These are phyloP conservation scores for sorghum (Sorghum bicolor) DNA, from an alignment of 176 grass and related monocot genomes.

Conservation along the genomic window Sorghum_bicolor_NCBIv3 NC_012872.2:59290501-59291000, in stretches of 20 bases:
- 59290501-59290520: neutral
- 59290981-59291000: neutral
- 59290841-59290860: neutral
- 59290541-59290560: neutral
- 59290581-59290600: neutral
- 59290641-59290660: neutral
- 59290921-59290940: conserved; percentile 44
- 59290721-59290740: neutral
- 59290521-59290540: neutral
- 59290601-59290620: neutral
- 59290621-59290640: neutral
- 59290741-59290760: neutral
- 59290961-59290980: neutral
- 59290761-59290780: neutral
- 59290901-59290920: neutral
- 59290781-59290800: conserved; percentile 21
- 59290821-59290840: neutral
- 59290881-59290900: neutral
- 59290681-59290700: neutral
- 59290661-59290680: neutral
- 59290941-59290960: conserved; percentile 30
- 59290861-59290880: neutral
- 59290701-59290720: neutral
- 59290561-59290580: neutral
- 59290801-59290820: conserved; percentile 14